phyloP scores from a whole-genome alignment of 257 asterid genomes.

The Solanum etuberosum region DNA sequence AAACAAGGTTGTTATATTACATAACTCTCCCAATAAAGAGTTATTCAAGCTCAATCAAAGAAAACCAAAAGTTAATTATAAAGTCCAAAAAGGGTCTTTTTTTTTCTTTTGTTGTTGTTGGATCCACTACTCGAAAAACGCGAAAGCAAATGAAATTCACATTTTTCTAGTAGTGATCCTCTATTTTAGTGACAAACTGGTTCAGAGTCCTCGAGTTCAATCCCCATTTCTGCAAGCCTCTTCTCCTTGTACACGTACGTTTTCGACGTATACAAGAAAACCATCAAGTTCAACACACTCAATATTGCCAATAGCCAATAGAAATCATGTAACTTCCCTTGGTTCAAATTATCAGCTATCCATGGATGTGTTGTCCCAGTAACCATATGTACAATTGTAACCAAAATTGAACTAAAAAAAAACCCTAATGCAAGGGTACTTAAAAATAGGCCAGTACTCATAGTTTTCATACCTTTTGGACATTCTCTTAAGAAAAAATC shows the following conservation, averaged over 20 bases:
- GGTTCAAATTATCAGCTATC: slow-evolving; percentile 63
- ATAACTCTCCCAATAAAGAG: background rate
- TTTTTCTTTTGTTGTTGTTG: background rate
- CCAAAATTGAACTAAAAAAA: slow-evolving; percentile 61
- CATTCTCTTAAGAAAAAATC: slow-evolving; percentile 81
- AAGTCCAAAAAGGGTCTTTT: background rate
- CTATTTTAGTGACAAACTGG: slow-evolving; percentile 23
- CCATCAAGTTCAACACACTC: slow-evolving; percentile 37
- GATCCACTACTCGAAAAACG: background rate
- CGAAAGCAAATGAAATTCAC: background rate
- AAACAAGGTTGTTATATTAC: background rate
- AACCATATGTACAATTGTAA: slow-evolving; percentile 44
- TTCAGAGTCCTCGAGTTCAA: slow-evolving; percentile 44
- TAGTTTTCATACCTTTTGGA: slow-evolving; percentile 84
- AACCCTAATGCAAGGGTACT: slow-evolving; percentile 72
- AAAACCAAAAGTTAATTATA: background rate
- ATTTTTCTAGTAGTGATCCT: background rate
- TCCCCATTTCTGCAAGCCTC: slow-evolving; percentile 52
- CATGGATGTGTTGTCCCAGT: slow-evolving; percentile 42
- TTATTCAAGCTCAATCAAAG: background rate
- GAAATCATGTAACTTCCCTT: slow-evolving; percentile 63
- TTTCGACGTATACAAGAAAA: slow-evolving; percentile 35
- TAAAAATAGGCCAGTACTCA: slow-evolving; percentile 72
- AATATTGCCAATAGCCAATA: slow-evolving; percentile 58
- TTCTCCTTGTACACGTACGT: slow-evolving; percentile 77